These are phyloP conservation scores for Chondrostereum purpureum DNA, from an alignment of 1,284 basidiomycete genomes.

Conservation along the genomic window DNA sequence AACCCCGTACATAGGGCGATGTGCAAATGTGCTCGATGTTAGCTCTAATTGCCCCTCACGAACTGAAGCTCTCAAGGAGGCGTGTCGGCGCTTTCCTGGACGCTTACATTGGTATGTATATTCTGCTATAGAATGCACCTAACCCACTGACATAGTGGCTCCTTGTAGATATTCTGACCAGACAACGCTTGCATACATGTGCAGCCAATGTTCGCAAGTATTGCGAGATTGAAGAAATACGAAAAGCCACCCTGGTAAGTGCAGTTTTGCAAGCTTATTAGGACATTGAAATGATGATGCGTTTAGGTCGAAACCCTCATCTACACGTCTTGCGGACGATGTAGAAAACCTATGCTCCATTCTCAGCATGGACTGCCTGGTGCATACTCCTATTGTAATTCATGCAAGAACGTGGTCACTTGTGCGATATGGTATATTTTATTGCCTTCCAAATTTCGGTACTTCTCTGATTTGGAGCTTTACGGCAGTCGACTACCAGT, in stretches of 20 bases:
- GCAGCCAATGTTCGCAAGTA: conserved; percentile 70
- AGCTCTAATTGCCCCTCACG: conserved; percentile 47
- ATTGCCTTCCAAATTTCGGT: conserved; percentile 1
- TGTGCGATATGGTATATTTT: conserved; percentile 67
- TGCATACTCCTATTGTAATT: conserved; percentile 44
- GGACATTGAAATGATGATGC: conserved; percentile 3
- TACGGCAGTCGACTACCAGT: conserved; percentile 62
- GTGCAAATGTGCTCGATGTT: conserved; percentile 72
- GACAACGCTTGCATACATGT: conserved; percentile 51
- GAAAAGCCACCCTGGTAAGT: conserved; percentile 44
- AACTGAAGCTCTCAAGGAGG: conserved; percentile 40
- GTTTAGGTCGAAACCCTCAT: conserved; percentile 59
- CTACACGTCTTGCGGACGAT: conserved; percentile 59
- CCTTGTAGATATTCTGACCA: conserved; percentile 49
- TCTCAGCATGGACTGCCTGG: conserved; percentile 24
- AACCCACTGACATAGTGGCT: neutral
- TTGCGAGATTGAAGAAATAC: conserved; percentile 41
- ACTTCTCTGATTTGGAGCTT: conserved; percentile 7
- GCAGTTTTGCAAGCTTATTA: neutral
- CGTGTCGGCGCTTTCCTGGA: conserved; percentile 54
- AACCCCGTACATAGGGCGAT: conserved; percentile 45
- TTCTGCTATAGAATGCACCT: neutral
- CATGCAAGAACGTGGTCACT: conserved; percentile 44
- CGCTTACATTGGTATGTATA: conserved; percentile 56
- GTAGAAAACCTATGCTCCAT: conserved; percentile 51